Percentiles rank a stretch among this genome's conserved stretches.
Evolutionary conservation across 768 basidiomycete genomes (phyloP).

Genomic region (Lactarius psammicola): DNA sequence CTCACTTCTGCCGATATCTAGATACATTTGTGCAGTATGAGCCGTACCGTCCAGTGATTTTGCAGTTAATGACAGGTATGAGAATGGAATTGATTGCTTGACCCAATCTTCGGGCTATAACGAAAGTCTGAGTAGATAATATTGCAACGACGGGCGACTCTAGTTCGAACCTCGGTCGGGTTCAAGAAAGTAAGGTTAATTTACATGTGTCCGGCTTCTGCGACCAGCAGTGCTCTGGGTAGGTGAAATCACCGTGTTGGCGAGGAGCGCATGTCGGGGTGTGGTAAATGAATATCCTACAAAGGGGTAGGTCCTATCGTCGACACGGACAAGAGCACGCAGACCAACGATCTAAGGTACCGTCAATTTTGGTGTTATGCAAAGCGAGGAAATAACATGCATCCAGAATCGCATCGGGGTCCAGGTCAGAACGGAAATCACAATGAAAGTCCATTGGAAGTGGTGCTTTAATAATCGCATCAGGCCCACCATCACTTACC

Average conservation of each 20-base stretch:
- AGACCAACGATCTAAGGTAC: slow-evolving; percentile 10
- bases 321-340: slow-evolving; percentile 17
- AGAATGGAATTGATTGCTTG: slow-evolving; percentile 41
- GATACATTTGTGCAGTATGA: slow-evolving; percentile 40
- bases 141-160: neutral
- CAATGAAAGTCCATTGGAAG: slow-evolving; percentile 10
- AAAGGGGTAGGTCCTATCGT: slow-evolving; percentile 25
- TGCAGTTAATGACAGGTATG: slow-evolving; percentile 38
- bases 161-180: slow-evolving; percentile 38
- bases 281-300: slow-evolving; percentile 14
- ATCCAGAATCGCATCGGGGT: no score
- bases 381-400: neutral
- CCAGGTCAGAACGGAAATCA: no score
- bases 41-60: slow-evolving; percentile 36
- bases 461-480: no score
- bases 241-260: slow-evolving; percentile 35
- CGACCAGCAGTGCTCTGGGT: slow-evolving; percentile 37
- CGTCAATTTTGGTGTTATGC: neutral
- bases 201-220: slow-evolving; percentile 38
- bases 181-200: slow-evolving; percentile 41
- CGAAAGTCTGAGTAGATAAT: neutral
- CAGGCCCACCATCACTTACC: no score
- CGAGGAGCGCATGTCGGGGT: slow-evolving; percentile 25
- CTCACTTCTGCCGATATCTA: slow-evolving; percentile 40
- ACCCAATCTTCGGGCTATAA: slow-evolving; percentile 38